Percentiles rank a stretch among this genome's conserved stretches.
These are phyloP conservation scores for Ascoidea tarda DNA, from an alignment of 805 yeast genomes.

Conservation along the genomic window DNA sequence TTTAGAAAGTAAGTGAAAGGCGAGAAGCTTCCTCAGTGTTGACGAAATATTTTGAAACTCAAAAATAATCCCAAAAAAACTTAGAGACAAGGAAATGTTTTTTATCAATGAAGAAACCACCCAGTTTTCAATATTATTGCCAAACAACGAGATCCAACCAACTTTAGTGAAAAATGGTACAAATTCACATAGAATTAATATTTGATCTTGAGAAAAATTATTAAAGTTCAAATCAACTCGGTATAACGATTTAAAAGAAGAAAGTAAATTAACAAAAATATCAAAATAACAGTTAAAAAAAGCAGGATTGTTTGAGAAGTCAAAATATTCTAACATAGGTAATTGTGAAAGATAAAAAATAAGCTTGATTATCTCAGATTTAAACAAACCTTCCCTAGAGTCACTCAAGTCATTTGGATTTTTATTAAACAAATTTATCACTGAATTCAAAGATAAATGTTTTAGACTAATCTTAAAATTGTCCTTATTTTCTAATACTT, in stretches of 20 bases:
- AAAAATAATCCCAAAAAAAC: too few species aligned
- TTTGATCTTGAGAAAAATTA: constrained; percentile 35
- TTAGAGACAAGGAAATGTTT: too few species aligned
- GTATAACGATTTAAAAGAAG: constrained; percentile 48
- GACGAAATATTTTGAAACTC: too few species aligned
- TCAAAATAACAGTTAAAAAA: constrained; percentile 26
- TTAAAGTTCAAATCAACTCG: constrained; percentile 65
- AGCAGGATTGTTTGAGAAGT: constrained; percentile 61
- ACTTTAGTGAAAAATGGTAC: constrained; percentile 56
- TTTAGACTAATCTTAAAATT: constrained; percentile 1
- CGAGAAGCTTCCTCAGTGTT: too few species aligned
- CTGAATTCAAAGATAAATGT: constrained; percentile 7
- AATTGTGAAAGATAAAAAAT: constrained; percentile 35
- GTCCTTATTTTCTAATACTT: constrained; percentile 3
- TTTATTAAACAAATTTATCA: background rate
- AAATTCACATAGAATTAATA: constrained; percentile 54
- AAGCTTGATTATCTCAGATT: constrained; percentile 13
- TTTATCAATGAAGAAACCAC: too few species aligned
- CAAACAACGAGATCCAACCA: constrained; percentile 53
- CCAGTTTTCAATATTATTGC: constrained; percentile 38
- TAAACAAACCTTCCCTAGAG: background rate
- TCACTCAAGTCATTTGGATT: background rate
- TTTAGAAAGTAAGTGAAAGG: too few species aligned
- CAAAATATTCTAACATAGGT: constrained; percentile 54
- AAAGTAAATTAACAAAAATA: constrained; percentile 23